Conservation (phyloP, 345 rosid genomes). For the Chamaenerion angustifolium region DNA sequence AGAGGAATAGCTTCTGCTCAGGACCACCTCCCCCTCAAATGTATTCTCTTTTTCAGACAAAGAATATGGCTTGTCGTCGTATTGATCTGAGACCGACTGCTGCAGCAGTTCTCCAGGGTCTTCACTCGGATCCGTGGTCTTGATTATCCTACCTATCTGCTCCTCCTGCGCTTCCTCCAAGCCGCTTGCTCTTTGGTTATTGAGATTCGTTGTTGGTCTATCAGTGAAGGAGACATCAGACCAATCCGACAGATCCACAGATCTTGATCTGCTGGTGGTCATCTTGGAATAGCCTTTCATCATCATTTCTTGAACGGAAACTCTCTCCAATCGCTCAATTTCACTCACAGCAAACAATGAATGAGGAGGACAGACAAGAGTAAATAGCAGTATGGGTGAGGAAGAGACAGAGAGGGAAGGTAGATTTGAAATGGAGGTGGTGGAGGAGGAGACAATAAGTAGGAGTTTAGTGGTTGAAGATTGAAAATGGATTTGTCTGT, state of each 20-base stretch:
- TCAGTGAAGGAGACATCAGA: constrained; percentile 8
- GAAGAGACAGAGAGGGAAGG: background rate
- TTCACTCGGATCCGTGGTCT: background rate
- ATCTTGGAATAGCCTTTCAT: constrained; percentile 18
- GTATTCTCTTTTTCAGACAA: constrained; percentile 12
- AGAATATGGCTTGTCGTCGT: constrained; percentile 1
- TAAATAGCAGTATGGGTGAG: no score
- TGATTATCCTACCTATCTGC: background rate
- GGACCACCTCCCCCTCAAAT: constrained; percentile 9
- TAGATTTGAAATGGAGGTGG: background rate
- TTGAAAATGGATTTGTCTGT: background rate
- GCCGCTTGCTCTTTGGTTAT: background rate
- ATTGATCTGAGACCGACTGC: constrained; percentile 10
- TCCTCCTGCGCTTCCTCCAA: background rate
- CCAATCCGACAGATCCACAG: constrained; percentile 25
- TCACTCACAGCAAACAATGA: no score
- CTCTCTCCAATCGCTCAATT: background rate
- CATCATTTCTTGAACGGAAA: background rate
- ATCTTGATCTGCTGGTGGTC: constrained; percentile 17
- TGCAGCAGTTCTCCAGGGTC: background rate
- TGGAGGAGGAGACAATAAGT: background rate
- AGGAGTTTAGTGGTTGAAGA: background rate
- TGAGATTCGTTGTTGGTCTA: background rate
- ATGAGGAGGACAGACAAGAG: no score
- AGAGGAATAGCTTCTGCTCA: constrained; percentile 44